Base-by-base conservation (phyloP, 768 basidiomycete species). In the Mycena leptocephala region DNA sequence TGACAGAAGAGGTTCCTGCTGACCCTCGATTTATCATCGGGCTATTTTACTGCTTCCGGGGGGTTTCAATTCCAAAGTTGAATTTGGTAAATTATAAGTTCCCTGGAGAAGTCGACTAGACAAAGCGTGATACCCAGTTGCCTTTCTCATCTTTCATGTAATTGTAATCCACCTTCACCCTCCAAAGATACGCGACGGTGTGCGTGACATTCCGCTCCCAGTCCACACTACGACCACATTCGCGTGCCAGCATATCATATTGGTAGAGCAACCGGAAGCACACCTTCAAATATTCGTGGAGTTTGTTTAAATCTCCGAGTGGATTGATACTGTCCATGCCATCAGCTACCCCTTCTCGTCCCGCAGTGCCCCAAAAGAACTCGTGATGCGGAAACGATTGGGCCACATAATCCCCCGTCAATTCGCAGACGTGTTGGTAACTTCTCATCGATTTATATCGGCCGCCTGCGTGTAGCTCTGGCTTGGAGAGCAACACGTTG, bases 211-310 rank as follows among this genome's bases (percentile, higher is more conserved):
- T 79, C 20, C 53, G 58, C 62, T 86, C 85, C 85, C 85, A 87
- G 1, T 76, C 61, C 7, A 84, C 77, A 18, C 82, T 78, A 26
- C 79, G 32, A 11, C 84, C 86, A 72, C 85, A 87, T 72, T 87
- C 88, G 30, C 80, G 76, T 55, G 82, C 63, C 22, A 88, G 37
- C 71, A 87, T 72, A 75, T 87, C 85, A 70, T 86, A 88, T 22
- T 79, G 79, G 75, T 87, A 89, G 48, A 88, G 66, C 9, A 87
- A 37, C 7, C 76, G 78, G 74, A 88, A 88, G 16, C 83, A 76
- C 18, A 73, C 79, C 76, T 87, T 88, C 41, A 87, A 37, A 62
- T 87, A 87, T 56, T 83, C 80, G 28, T 83, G 78, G 9, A 87
- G 74, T 10, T 76, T 70, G 10, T 67, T 72, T 16, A 79, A 64